Evolutionary conservation across 2,329 filamentous ascomycete species (phyloP).

Genomic region (Macrophomina tecta): DNA sequence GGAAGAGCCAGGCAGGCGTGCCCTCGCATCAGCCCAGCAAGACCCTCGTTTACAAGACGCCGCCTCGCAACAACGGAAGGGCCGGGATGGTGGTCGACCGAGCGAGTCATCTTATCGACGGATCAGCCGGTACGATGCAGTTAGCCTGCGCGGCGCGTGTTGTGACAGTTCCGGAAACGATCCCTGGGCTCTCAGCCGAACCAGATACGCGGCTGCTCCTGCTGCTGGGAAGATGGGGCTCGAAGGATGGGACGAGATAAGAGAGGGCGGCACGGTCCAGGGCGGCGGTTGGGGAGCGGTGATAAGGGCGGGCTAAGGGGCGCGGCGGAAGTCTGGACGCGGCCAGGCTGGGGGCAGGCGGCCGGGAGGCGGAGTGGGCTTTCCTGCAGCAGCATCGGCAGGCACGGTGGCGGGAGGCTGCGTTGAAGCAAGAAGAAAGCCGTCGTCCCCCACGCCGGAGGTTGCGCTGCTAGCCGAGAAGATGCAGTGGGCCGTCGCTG

Average conservation of each 20-base stretch:
- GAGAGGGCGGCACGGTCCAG: slow-evolving; percentile 1
- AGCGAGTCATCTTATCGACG: slow-evolving; percentile 3
- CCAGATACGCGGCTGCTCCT: background rate
- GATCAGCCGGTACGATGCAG: background rate
- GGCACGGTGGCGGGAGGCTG: background rate
- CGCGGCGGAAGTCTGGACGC: background rate
- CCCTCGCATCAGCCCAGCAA: background rate
- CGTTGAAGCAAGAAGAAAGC: background rate
- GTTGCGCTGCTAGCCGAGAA: background rate
- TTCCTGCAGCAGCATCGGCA: background rate
- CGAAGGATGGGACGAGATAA: slow-evolving; percentile 10
- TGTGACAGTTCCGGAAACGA: background rate
- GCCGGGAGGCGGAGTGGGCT: background rate
- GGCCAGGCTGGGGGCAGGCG: background rate
- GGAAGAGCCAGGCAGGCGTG: background rate
- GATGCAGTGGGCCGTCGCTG: background rate
- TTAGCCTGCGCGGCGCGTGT: background rate
- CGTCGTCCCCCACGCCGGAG: background rate
- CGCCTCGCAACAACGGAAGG: background rate
- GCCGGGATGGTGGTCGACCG: background rate
- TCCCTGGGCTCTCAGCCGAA: slow-evolving; percentile 2
- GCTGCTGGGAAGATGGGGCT: background rate
- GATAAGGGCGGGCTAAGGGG: background rate
- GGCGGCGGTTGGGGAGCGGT: background rate
- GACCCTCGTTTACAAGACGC: background rate